Percentiles rank a stretch among this genome's conserved stretches.
Conservation (phyloP, 106 monocot species). For the Apostasia ramifera region DNA sequence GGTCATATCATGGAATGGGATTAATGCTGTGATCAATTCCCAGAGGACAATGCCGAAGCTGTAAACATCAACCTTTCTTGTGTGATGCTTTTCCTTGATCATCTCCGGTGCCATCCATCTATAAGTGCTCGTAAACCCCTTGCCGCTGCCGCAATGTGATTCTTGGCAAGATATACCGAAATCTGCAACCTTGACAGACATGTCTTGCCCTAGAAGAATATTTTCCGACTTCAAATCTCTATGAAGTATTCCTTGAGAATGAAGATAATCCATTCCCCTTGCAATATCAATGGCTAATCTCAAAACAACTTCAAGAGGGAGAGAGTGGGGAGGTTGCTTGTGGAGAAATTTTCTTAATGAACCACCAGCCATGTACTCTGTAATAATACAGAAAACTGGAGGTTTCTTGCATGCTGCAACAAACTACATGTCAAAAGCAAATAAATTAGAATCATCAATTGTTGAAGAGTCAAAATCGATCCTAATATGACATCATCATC, state of each 20-base stretch:
- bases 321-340: constrained; percentile 68
- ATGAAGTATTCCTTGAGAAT: constrained; percentile 83
- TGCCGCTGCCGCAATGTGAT: constrained; percentile 54
- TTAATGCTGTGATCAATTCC: constrained; percentile 77
- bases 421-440: constrained; percentile 45
- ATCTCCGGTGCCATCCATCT: constrained; percentile 99
- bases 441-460: neutral
- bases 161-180: constrained; percentile 95
- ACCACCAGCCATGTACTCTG: constrained; percentile 85
- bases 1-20: constrained; percentile 83
- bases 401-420: constrained; percentile 91
- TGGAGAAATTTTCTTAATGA: constrained; percentile 84
- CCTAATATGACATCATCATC: too few relatives aligned
- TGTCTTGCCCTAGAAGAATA: constrained; percentile 75
- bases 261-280: constrained; percentile 84
- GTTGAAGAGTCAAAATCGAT: too few relatives aligned
- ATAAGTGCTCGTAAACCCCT: constrained; percentile 79
- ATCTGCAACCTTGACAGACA: constrained; percentile 89
- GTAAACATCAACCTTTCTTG: constrained; percentile 95
- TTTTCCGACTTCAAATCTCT: constrained; percentile 94
- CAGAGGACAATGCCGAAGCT: constrained; percentile 88
- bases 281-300: constrained; percentile 77
- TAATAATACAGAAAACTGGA: constrained; percentile 94
- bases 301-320: constrained; percentile 54
- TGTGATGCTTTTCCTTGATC: constrained; percentile 88